phyloP scores from a whole-genome alignment of 1,139 yeast genomes.

The Kluyveromyces sp. region DNA sequence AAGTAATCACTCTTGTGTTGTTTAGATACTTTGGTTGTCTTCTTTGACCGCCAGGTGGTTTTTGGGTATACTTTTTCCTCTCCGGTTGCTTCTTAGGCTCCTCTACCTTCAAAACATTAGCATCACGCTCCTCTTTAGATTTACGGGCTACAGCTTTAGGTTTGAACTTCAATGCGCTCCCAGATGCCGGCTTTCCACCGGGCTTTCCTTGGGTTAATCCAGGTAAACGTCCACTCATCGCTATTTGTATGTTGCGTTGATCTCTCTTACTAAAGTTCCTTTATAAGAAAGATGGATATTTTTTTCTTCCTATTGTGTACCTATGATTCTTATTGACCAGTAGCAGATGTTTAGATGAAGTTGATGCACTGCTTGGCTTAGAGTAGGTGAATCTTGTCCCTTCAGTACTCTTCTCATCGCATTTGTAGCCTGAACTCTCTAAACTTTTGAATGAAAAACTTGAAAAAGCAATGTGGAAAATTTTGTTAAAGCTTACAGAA shows the following conservation, averaged over 20 bases:
- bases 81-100: constrained; percentile 24
- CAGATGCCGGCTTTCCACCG: constrained; percentile 25
- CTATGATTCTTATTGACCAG: not conserved
- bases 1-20: constrained; percentile 60
- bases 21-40: constrained; percentile 39
- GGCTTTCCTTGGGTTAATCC: constrained; percentile 22
- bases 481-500: not conserved
- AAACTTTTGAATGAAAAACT: not conserved
- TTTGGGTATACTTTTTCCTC: constrained; percentile 21
- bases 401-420: not conserved
- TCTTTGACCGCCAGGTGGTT: constrained; percentile 31
- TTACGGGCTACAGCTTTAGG: constrained; percentile 82
- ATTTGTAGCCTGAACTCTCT: not conserved
- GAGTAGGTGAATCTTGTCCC: no score
- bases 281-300: no score
- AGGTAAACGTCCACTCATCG: constrained; percentile 30
- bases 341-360: no score
- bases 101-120: constrained; percentile 57
- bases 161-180: constrained; percentile 56
- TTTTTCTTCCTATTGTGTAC: no score
- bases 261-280: no score
- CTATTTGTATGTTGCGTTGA: constrained; percentile 1
- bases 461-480: constrained; percentile 1
- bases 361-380: no score
- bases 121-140: constrained; percentile 74